A percentile compares a stretch with the other conserved stretches of the same genome.
Conservation (phyloP, 768 basidiomycete genomes). For the Kwoniella botswanensis region DNA sequence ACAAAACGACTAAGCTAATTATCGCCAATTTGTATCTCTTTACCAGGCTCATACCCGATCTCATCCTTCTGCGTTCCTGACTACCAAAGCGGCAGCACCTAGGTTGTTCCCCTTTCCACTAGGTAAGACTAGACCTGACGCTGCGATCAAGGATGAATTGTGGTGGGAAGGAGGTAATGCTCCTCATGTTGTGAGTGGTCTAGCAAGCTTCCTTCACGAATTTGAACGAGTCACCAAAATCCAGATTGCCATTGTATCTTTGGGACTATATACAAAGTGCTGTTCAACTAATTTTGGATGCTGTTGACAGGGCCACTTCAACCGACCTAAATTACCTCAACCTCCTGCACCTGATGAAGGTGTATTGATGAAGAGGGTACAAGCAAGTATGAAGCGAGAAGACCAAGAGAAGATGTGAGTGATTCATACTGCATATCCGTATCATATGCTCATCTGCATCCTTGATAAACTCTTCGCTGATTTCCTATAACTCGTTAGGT, state of each 20-base stretch:
- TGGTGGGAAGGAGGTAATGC: slow-evolving; percentile 49
- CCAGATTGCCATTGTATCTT: not conserved
- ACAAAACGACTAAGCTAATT: not conserved
- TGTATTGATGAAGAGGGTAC: slow-evolving; percentile 32
- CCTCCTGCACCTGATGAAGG: slow-evolving; percentile 31
- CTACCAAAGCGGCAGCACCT: slow-evolving; percentile 44
- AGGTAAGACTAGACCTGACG: slow-evolving; percentile 31
- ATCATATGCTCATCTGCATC: too few species aligned
- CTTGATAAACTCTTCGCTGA: too few species aligned
- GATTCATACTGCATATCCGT: not conserved
- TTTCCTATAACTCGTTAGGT: slow-evolving; percentile 19
- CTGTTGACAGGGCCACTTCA: slow-evolving; percentile 51
- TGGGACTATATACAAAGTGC: too few species aligned
- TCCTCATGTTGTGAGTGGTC: slow-evolving; percentile 39
- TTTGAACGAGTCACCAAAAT: too few species aligned
- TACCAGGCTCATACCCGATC: slow-evolving; percentile 47
- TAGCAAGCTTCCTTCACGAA: not conserved
- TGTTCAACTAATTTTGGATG: not conserved
- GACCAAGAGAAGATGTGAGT: slow-evolving; percentile 38
- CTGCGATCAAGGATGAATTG: slow-evolving; percentile 36
- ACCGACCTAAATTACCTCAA: slow-evolving; percentile 37
- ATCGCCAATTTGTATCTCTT: not conserved
- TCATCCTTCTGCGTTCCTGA: slow-evolving; percentile 51
- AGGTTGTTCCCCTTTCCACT: slow-evolving; percentile 46
- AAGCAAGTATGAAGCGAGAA: slow-evolving; percentile 43